Conservation (phyloP, 192 early-diverging fungal species). For the Obelidium mucronatum region DNA sequence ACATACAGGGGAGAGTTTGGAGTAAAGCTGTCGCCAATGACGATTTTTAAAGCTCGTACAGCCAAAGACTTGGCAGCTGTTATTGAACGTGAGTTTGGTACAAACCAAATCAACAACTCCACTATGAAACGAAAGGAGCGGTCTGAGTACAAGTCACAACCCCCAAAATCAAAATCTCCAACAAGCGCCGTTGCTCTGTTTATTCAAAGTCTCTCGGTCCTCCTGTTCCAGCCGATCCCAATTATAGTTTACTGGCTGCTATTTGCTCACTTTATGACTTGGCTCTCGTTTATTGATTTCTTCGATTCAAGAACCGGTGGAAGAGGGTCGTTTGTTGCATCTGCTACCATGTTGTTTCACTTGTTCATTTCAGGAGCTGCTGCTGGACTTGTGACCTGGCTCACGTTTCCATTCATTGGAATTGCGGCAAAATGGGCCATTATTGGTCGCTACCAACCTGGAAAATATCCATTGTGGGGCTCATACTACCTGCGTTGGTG, state of each 20-base stretch:
- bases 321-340: not conserved
- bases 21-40: constrained; percentile 15
- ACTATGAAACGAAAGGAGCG: not conserved
- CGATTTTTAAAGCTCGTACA: constrained; percentile 8
- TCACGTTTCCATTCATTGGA: constrained; percentile 47
- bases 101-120: constrained; percentile 1
- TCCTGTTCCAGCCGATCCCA: not conserved
- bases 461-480: constrained; percentile 54
- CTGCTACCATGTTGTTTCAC: constrained; percentile 2
- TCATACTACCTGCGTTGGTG: constrained; percentile 54
- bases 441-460: constrained; percentile 51
- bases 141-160: too few relatives aligned
- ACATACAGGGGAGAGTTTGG: constrained; percentile 1
- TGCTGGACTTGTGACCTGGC: constrained; percentile 6
- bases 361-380: constrained; percentile 20
- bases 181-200: constrained; percentile 1
- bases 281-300: not conserved
- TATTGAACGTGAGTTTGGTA: not conserved
- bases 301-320: not conserved
- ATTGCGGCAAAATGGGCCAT: constrained; percentile 54
- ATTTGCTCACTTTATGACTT: constrained; percentile 9
- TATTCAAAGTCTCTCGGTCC: constrained; percentile 4
- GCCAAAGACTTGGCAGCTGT: not conserved
- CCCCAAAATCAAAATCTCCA: constrained; percentile 12
- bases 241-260: not conserved